Conservation (phyloP, 176 grass and related monocot genomes). For the Cenchrus purpureus region DNA sequence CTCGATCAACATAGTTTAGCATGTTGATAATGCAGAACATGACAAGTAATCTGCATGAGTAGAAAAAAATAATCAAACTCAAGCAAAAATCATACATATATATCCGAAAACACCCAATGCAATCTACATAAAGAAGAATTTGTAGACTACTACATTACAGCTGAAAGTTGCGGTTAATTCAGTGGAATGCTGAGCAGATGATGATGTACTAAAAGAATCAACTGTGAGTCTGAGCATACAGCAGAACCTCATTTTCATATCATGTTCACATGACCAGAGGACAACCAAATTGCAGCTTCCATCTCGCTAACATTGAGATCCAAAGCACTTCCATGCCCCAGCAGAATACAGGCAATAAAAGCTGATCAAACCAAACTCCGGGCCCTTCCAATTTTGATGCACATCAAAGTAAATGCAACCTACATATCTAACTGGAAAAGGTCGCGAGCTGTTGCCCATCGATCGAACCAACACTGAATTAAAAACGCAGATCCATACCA, state of each 20-base stretch:
- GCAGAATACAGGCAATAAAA: background rate
- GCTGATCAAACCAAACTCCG: slow-evolving; percentile 17
- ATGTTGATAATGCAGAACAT: slow-evolving; percentile 97
- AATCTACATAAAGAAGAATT: slow-evolving; percentile 5
- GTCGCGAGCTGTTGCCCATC: background rate
- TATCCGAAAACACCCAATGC: background rate
- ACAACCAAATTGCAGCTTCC: background rate
- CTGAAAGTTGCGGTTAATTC: background rate
- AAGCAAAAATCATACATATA: slow-evolving; percentile 16
- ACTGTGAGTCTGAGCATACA: background rate
- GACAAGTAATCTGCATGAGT: slow-evolving; percentile 80
- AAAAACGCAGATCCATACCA: slow-evolving; percentile 31
- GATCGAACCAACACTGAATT: slow-evolving; percentile 32
- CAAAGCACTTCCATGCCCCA: background rate
- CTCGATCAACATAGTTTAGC: slow-evolving; percentile 97
- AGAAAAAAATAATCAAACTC: slow-evolving; percentile 5
- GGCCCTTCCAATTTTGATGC: background rate
- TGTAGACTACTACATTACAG: background rate
- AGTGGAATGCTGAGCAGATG: background rate
- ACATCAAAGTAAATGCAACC: background rate
- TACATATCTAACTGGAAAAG: background rate
- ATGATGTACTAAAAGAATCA: background rate
- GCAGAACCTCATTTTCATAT: background rate
- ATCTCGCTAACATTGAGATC: background rate
- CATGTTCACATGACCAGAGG: background rate